These are phyloP conservation scores for Rosellinia necatrix DNA, from an alignment of 2,329 filamentous ascomycete genomes.

Conservation along the genomic window DNA sequence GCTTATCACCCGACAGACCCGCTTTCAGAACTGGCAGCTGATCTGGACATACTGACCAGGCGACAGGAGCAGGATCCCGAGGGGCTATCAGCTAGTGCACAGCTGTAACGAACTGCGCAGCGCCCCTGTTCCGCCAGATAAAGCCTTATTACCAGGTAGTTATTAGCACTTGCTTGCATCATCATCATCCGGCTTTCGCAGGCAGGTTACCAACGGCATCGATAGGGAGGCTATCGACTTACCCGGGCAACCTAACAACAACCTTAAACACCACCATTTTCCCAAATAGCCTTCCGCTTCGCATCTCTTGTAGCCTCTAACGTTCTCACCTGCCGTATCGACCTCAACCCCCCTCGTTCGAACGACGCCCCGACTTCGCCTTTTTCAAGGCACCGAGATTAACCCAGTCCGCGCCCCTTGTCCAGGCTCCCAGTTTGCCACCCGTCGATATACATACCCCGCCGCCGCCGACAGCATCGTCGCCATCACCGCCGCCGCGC, in stretches of 20 bases:
- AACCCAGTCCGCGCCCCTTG: not conserved
- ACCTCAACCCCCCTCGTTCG: not conserved
- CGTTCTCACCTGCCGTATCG: too few relatives aligned
- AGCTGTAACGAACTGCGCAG: not conserved
- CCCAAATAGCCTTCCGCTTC: not conserved
- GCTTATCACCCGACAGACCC: constrained; percentile 15
- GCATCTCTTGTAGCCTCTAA: too few relatives aligned
- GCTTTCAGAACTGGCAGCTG: not conserved
- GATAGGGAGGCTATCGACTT: too few relatives aligned
- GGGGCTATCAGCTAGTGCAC: not conserved
- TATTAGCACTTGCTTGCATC: constrained; percentile 31
- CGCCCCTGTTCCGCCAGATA: constrained; percentile 2
- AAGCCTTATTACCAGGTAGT: constrained; percentile 9
- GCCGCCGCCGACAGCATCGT: constrained; percentile 23
- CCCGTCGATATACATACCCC: constrained; percentile 32
- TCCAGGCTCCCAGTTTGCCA: constrained; percentile 11
- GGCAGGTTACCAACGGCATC: too few relatives aligned
- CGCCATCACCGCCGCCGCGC: not conserved
- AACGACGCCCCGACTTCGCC: not conserved
- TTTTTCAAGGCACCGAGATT: constrained; percentile 4
- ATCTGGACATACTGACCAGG: not conserved
- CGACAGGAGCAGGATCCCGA: not conserved
- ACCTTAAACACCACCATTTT: not conserved
- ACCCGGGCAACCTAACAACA: not conserved
- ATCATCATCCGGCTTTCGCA: constrained; percentile 17